Conservation (phyloP, 257 asterid genomes). For the Gentiana macrophylla region DNA sequence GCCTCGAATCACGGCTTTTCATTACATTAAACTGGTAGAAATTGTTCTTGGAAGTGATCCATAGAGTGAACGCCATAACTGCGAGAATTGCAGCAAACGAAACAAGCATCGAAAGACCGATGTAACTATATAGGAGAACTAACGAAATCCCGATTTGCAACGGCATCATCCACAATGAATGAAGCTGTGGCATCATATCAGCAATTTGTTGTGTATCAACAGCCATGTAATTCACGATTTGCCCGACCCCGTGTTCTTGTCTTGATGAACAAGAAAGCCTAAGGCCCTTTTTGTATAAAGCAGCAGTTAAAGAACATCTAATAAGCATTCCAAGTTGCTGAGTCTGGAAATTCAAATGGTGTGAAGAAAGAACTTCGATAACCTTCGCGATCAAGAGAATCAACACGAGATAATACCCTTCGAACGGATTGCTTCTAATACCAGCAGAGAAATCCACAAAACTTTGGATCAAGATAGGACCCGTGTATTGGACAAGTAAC, state of each 20-base stretch:
- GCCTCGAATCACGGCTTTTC: constrained; percentile 47
- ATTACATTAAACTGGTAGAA: constrained; percentile 36
- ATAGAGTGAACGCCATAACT: constrained; percentile 18
- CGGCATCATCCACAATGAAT: constrained; percentile 59
- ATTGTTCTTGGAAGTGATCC: constrained; percentile 24
- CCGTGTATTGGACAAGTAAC: constrained; percentile 43
- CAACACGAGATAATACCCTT: constrained; percentile 35
- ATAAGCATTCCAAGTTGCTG: constrained; percentile 59
- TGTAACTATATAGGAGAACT: constrained; percentile 29
- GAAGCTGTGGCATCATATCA: constrained; percentile 47
- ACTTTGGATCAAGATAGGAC: constrained; percentile 47
- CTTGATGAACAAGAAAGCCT: constrained; percentile 42
- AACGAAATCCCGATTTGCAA: constrained; percentile 44
- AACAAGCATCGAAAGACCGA: constrained; percentile 37
- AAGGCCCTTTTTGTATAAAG: constrained; percentile 52
- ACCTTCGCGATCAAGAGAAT: constrained; percentile 34
- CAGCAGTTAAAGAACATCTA: constrained; percentile 39
- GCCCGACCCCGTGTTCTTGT: constrained; percentile 70
- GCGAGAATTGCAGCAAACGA: constrained; percentile 26
- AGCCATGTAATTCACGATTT: constrained; percentile 70
- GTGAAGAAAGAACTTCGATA: constrained; percentile 52
- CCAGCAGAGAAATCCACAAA: constrained; percentile 41
- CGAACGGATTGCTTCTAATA: constrained; percentile 17
- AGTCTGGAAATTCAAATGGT: constrained; percentile 52
- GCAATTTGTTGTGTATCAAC: constrained; percentile 62